Evolutionary conservation across 2,329 filamentous ascomycete species (phyloP).

Genomic region (Pseudogymnoascus sp.): DNA sequence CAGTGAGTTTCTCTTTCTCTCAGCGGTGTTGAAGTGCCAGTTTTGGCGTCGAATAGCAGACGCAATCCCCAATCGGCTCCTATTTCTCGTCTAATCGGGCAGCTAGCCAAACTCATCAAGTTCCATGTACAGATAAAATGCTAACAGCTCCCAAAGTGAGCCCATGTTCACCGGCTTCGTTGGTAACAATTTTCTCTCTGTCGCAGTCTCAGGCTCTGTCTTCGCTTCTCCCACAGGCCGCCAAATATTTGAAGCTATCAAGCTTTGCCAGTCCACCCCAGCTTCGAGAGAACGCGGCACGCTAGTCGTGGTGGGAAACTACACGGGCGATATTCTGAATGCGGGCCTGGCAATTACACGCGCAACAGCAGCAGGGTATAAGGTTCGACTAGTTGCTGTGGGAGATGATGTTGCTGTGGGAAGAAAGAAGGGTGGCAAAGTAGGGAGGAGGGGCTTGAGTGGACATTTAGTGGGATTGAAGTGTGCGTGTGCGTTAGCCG

Average conservation of each 20-base stretch:
- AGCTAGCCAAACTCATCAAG: neutral
- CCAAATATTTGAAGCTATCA: conserved; percentile 9
- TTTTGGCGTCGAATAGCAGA: too few relatives aligned
- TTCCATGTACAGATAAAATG: neutral
- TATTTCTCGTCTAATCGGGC: neutral
- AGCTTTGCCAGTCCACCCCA: conserved; percentile 7
- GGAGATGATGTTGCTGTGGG: conserved; percentile 11
- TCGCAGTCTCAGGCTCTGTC: conserved; percentile 6
- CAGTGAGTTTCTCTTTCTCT: conserved; percentile 18
- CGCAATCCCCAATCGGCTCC: too few relatives aligned
- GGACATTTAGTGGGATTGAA: conserved; percentile 10
- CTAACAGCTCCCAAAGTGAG: neutral
- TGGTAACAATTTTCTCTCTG: conserved; percentile 2
- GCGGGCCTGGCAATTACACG: conserved; percentile 11
- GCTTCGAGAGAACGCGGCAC: neutral
- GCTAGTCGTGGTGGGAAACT: conserved; percentile 7
- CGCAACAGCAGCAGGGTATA: conserved; percentile 7
- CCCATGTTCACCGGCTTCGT: conserved; percentile 13
- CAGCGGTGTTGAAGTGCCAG: too few relatives aligned
- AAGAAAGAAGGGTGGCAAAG: conserved; percentile 11
- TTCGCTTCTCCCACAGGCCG: conserved; percentile 10
- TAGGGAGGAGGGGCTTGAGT: conserved; percentile 10
- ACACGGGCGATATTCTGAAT: conserved; percentile 12
- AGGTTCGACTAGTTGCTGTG: conserved; percentile 1
- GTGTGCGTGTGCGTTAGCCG: conserved; percentile 1